Conservation (phyloP, 2,329 filamentous ascomycete genomes). For the Fusarium buharicum region DNA sequence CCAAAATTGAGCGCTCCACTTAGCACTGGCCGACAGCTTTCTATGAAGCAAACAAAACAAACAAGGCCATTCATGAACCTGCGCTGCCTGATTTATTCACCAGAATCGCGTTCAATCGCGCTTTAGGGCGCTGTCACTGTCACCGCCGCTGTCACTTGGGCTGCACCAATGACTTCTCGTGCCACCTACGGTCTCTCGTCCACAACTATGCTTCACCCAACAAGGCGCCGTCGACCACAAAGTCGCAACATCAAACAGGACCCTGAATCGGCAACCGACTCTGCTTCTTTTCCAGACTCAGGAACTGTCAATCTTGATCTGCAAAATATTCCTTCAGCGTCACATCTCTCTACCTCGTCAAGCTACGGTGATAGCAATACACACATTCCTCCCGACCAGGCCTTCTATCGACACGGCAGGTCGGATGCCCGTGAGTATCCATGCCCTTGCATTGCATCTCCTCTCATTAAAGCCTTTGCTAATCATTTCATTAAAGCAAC, state of each 20-base stretch:
- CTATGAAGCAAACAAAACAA: constrained; percentile 12
- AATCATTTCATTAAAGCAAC: constrained; percentile 46
- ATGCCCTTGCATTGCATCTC: not conserved
- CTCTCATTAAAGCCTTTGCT: constrained; percentile 2
- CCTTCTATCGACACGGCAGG: constrained; percentile 45
- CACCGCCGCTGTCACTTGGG: not conserved
- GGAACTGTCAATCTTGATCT: constrained; percentile 18
- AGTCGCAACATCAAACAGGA: constrained; percentile 43
- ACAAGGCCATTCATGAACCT: constrained; percentile 5
- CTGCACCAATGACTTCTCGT: constrained; percentile 32
- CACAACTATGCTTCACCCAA: constrained; percentile 37
- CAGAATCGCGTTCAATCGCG: not conserved
- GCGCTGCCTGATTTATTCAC: not conserved
- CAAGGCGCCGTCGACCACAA: constrained; percentile 39
- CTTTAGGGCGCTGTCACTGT: not conserved
- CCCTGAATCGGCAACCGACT: constrained; percentile 34
- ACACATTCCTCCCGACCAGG: constrained; percentile 31
- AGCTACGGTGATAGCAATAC: constrained; percentile 34
- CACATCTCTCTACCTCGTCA: constrained; percentile 6
- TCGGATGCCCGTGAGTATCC: constrained; percentile 54
- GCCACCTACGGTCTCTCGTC: constrained; percentile 18
- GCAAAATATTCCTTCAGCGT: constrained; percentile 24
- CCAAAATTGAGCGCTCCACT: not conserved
- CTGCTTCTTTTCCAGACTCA: constrained; percentile 24
- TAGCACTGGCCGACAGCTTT: not conserved